Conservation (phyloP, 2,329 filamentous ascomycete species). For the Zasmidium citrigriseum region DNA sequence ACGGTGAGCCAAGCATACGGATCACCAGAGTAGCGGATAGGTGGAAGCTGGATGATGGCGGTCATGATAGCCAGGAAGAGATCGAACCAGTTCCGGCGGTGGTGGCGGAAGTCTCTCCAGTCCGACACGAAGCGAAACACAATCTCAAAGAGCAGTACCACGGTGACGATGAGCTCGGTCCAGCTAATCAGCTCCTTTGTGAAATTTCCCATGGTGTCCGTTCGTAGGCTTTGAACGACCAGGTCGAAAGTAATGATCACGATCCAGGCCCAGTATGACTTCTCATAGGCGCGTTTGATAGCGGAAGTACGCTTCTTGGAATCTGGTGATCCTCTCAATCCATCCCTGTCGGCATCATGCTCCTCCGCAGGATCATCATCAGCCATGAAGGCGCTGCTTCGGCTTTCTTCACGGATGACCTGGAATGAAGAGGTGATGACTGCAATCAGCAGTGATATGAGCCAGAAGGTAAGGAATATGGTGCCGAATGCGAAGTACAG, state of each 20-base stretch:
- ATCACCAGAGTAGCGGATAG: slow-evolving; percentile 69
- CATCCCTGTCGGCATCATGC: slow-evolving; percentile 17
- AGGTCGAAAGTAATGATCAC: slow-evolving; percentile 76
- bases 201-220: slow-evolving; percentile 67
- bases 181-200: slow-evolving; percentile 67
- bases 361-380: slow-evolving; percentile 54
- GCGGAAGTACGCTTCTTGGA: slow-evolving; percentile 35
- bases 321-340: neutral
- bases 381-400: slow-evolving; percentile 86
- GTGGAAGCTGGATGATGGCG: slow-evolving; percentile 79
- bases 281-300: slow-evolving; percentile 73
- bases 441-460: slow-evolving; percentile 90
- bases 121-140: slow-evolving; percentile 73
- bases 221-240: slow-evolving; percentile 76
- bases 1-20: slow-evolving; percentile 85
- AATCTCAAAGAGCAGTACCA: slow-evolving; percentile 80
- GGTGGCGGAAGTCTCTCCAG: slow-evolving; percentile 77
- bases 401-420: slow-evolving; percentile 95
- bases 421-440: slow-evolving; percentile 99
- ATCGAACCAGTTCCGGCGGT: slow-evolving; percentile 76
- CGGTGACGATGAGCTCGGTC: slow-evolving; percentile 74
- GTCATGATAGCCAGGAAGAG: slow-evolving; percentile 78
- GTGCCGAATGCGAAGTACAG: slow-evolving; percentile 73
- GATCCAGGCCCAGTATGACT: slow-evolving; percentile 76
- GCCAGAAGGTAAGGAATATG: slow-evolving; percentile 92